Conservation (phyloP, 1,139 yeast species). For the Casaregolazyma suthepensis region DNA sequence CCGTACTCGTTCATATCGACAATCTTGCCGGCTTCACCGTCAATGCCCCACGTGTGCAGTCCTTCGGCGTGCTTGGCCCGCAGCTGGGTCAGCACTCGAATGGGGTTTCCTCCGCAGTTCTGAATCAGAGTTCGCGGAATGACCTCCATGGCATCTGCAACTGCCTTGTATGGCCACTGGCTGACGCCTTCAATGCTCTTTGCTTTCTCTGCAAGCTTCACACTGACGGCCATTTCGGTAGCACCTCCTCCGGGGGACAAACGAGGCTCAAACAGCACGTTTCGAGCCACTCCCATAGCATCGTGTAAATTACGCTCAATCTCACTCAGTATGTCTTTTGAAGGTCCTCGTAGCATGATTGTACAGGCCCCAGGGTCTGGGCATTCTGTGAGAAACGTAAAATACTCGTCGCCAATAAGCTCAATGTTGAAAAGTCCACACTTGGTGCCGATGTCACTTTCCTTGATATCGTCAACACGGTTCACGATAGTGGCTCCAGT, state of each 20-base stretch:
- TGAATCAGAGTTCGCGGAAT: conserved; percentile 95
- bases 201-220: conserved; percentile 81
- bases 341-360: conserved; percentile 86
- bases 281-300: conserved; percentile 97
- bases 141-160: conserved; percentile 97
- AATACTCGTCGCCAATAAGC: conserved; percentile 95
- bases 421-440: conserved; percentile 93
- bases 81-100: conserved; percentile 78
- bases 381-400: conserved; percentile 78
- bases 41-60: conserved; percentile 73
- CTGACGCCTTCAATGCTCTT: conserved; percentile 90
- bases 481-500: conserved; percentile 97
- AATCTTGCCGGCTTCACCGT: conserved; percentile 89
- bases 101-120: conserved; percentile 96
- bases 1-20: conserved; percentile 96
- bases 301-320: conserved; percentile 96
- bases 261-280: conserved; percentile 91
- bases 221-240: conserved; percentile 97
- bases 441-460: conserved; percentile 77
- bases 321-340: conserved; percentile 93
- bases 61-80: conserved; percentile 97
- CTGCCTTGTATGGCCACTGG: conserved; percentile 99
- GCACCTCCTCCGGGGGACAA: conserved; percentile 99
- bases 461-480: conserved; percentile 90
- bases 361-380: conserved; percentile 90